Evolutionary conservation across 1,284 basidiomycete genomes (phyloP).

Genomic region (Malassezia brasiliensis): DNA sequence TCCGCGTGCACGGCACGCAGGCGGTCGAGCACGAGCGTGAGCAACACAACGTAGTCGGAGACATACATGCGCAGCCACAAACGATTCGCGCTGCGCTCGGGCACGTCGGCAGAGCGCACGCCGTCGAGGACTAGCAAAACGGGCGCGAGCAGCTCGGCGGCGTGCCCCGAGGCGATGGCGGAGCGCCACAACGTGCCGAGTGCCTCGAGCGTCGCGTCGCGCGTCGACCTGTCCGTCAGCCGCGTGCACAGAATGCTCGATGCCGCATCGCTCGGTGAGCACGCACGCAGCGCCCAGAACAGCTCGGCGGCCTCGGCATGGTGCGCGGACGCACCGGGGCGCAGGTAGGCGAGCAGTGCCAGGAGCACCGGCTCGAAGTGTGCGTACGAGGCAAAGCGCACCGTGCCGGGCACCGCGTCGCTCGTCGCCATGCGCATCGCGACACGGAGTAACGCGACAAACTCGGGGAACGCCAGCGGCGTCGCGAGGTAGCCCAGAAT

Average conservation of each 20-base stretch:
- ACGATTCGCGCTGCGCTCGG: conserved; percentile 24
- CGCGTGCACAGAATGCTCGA: conserved; percentile 20
- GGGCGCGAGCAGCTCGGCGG: conserved; percentile 52
- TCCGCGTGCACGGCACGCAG: background rate
- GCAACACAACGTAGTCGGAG: conserved; percentile 31
- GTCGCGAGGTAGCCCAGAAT: background rate
- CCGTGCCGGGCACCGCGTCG: background rate
- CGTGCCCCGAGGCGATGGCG: conserved; percentile 52
- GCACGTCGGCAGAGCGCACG: conserved; percentile 49
- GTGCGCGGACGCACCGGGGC: conserved; percentile 60
- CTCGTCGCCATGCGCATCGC: background rate
- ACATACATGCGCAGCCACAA: conserved; percentile 36
- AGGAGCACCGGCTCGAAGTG: background rate
- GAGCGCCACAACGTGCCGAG: conserved; percentile 88
- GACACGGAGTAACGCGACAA: background rate
- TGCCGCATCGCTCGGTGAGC: conserved; percentile 11
- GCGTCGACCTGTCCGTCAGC: conserved; percentile 5
- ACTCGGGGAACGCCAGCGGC: background rate
- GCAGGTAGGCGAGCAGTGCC: conserved; percentile 67
- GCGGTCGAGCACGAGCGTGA: conserved; percentile 21
- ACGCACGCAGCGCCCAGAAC: conserved; percentile 58
- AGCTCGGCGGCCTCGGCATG: conserved; percentile 73
- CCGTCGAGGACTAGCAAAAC: conserved; percentile 78
- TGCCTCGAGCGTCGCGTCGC: conserved; percentile 61
- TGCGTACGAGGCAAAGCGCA: background rate